Base-by-base conservation (phyloP, 2,329 filamentous ascomycete genomes). In the Gaeumannomyces sp. region DNA sequence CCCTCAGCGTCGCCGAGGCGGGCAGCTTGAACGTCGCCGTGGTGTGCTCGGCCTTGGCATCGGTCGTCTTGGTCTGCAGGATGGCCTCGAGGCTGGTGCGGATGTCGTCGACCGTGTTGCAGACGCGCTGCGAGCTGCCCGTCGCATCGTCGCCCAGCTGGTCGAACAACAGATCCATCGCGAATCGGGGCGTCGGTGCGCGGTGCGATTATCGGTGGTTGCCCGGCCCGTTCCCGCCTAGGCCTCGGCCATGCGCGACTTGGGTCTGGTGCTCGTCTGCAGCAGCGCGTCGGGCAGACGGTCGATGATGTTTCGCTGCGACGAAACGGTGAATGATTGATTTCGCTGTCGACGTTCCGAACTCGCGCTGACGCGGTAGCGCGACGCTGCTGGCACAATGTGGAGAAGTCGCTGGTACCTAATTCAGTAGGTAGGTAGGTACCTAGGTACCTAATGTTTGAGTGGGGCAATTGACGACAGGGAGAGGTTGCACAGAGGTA, bases 1-100 rank as follows among this genome's bases (percentile, higher is more conserved):
- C 67, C 11, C 77, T 69, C 64, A 87, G 80, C 35, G 78, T 73
- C 4, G 78, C 75, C 10, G 78, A 75, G 0, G 78, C 73, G 1
- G 77, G 75, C 33, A 87, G 71, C 67, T 83, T 80, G 63, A 84
- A 76, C 2, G 75, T 80, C 25, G 76, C 71, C 10, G 79, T 76
- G 14, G 84, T 72, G 67, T 83, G 82, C 64, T 85, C 78, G 57
- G 81, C 83, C 61, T 80, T 81, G 27, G 76, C 81, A 14, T 78
- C 75, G 5, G 79, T 79, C 25, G 77, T 76, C 66, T 81, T 84
- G 25, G 73, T 71, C 7, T 74, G 71, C 60, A 85, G 71, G 0
- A 78, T 66, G 10, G 71, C 69, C 53, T 75, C 76, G 29, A 87
- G 72, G n/a, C 78, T 78, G 28, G 69, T 68, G 67, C 81, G 77